phyloP scores from a whole-genome alignment of 2,329 filamentous ascomycete species.

The Dothistroma septosporum region DNA sequence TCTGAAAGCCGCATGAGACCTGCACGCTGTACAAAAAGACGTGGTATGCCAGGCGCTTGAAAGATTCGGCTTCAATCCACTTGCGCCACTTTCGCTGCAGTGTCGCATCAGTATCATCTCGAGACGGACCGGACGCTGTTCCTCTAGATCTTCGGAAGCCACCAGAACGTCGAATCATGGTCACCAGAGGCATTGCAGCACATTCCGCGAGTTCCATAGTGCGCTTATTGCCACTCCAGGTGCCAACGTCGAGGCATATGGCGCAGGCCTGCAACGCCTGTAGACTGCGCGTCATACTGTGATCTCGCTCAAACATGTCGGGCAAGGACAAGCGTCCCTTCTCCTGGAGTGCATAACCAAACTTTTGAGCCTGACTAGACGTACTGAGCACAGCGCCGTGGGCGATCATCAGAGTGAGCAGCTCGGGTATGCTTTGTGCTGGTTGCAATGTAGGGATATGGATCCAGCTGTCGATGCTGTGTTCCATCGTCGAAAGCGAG shows the following conservation, averaged over 20 bases:
- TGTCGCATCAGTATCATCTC: slow-evolving; percentile 9
- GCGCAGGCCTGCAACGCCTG: slow-evolving; percentile 19
- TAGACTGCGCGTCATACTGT: slow-evolving; percentile 16
- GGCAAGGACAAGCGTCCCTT: slow-evolving; percentile 15
- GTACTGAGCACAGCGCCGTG: slow-evolving; percentile 18
- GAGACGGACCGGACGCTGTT: slow-evolving; percentile 6
- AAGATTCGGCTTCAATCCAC: slow-evolving; percentile 22
- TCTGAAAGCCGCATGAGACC: slow-evolving; percentile 18
- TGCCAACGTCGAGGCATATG: slow-evolving; percentile 18
- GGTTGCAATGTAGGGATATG: slow-evolving; percentile 18
- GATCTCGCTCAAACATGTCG: slow-evolving; percentile 20
- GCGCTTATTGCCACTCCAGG: slow-evolving; percentile 23
- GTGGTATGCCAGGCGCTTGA: slow-evolving; percentile 19
- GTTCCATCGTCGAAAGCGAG: slow-evolving; percentile 20
- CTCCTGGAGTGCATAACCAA: slow-evolving; percentile 21
- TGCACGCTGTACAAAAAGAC: slow-evolving; percentile 21
- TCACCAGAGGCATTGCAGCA: slow-evolving; percentile 15
- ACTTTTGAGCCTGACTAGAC: slow-evolving; percentile 20
- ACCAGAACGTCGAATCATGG: slow-evolving; percentile 21
- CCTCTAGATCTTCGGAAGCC: slow-evolving; percentile 15
- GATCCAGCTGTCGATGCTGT: slow-evolving; percentile 23
- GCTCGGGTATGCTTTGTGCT: slow-evolving; percentile 15
- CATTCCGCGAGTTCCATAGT: slow-evolving; percentile 21
- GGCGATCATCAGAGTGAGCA: slow-evolving; percentile 19
- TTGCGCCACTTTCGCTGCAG: slow-evolving; percentile 17